Evolutionary conservation across 768 basidiomycete species (phyloP), one percentile per base, ranked within the genome.

Genomic region (Suillus alpinus): DNA sequence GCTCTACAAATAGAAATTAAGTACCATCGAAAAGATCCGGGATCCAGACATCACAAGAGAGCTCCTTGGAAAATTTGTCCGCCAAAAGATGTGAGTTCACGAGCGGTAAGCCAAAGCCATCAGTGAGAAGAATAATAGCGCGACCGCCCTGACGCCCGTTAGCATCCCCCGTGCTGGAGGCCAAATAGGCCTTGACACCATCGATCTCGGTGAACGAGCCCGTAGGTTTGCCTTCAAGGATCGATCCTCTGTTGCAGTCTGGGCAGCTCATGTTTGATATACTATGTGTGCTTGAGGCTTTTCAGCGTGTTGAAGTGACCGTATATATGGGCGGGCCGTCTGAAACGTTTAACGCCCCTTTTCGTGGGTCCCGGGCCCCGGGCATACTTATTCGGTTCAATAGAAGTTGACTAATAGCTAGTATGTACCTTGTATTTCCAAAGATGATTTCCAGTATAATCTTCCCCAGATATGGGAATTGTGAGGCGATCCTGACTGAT

Each of bases 21-120:
- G 20, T 44, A 82, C 86, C 86, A 62, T 76, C 68, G 64, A 86
- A 88, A 52, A 84, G 69, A 71, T 88, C 85, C 9, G 86, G 86
- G 18, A 85, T 76, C 81, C 83, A 88, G 18, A 86, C 85, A 64
- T 88, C 86, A 62, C 85, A 83, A 18, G 75, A 71, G 32, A 87
- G 66, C 18, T 71, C 65, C 59, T 78, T 71, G 8, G 85, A 77
- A 26, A 86, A 67, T 31, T 76, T 72, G 69, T 88, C 86, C 1
- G 86, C 85, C 6, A 87, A 73, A 59, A 89, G 76, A 65, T 83
- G 85, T 62, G 72, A 76, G 63, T 87, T 86, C 39, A 76, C 63
- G 16, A 86, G 67, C 4, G 76, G 73, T 6, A 87, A 71, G 0
- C 85, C 86, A 61, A 86, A 89, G 13, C 76, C 78, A 62, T 88